These are phyloP conservation scores for Ascochyta lentis DNA, from an alignment of 2,329 filamentous ascomycete genomes.

Conservation along the genomic window DNA sequence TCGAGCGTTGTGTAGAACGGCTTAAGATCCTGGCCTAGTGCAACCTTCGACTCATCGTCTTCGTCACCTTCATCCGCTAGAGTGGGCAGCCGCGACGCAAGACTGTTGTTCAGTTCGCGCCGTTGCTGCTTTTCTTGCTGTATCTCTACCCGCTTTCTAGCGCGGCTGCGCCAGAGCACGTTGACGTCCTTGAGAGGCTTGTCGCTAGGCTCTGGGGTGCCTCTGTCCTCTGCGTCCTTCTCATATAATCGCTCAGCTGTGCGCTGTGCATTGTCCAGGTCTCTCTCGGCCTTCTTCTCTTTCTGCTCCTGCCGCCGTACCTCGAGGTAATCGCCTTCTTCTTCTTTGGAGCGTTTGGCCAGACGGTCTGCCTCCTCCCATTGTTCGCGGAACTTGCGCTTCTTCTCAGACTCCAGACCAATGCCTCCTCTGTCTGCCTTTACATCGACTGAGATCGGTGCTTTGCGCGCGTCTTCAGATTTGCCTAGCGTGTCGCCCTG, in stretches of 20 bases:
- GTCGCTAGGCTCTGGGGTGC: slow-evolving; percentile 35
- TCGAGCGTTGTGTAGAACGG: slow-evolving; percentile 61
- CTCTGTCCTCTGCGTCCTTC: slow-evolving; percentile 32
- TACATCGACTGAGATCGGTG: slow-evolving; percentile 77
- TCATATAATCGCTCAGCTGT: slow-evolving; percentile 77
- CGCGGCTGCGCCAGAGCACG: slow-evolving; percentile 78
- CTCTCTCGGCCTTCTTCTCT: slow-evolving; percentile 63
- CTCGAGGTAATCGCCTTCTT: slow-evolving; percentile 47
- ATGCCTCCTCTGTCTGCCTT: slow-evolving; percentile 85
- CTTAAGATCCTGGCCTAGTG: slow-evolving; percentile 65
- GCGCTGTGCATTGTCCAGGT: slow-evolving; percentile 79
- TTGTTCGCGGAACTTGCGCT: slow-evolving; percentile 67
- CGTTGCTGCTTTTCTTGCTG: slow-evolving; percentile 63
- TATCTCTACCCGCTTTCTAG: slow-evolving; percentile 71
- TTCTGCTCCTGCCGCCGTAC: slow-evolving; percentile 43
- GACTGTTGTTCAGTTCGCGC: slow-evolving; percentile 37
- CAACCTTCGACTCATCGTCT: slow-evolving; percentile 74
- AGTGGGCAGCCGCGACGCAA: slow-evolving; percentile 62
- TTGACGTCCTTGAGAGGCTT: slow-evolving; percentile 72
- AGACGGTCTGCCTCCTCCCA: slow-evolving; percentile 42
- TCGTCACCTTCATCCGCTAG: slow-evolving; percentile 69
- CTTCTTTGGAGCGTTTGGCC: slow-evolving; percentile 56
- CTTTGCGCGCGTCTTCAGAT: slow-evolving; percentile 60
- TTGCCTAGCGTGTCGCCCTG: slow-evolving; percentile 76
- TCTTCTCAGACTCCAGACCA: slow-evolving; percentile 81